phyloP scores from a whole-genome alignment of 1,284 basidiomycete species.

The Vanrija sp. region DNA sequence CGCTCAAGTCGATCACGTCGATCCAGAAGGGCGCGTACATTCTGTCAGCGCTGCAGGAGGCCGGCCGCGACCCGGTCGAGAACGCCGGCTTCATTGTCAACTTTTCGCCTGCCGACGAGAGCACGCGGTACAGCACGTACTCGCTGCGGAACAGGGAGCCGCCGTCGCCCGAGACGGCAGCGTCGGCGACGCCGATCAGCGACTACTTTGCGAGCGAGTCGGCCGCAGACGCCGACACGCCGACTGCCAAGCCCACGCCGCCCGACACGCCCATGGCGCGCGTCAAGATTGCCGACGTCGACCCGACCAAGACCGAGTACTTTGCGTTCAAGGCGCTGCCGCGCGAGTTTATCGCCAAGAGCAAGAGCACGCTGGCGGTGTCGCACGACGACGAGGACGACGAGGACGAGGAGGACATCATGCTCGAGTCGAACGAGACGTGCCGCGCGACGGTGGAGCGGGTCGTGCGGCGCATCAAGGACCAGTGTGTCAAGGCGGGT shows the following conservation, averaged over 20 bases:
- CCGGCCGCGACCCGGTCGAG: slow-evolving; percentile 74
- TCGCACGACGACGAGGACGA: slow-evolving; percentile 16
- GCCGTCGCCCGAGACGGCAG: not conserved
- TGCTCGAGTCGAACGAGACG: slow-evolving; percentile 61
- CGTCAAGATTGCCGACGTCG: slow-evolving; percentile 14
- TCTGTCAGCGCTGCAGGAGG: slow-evolving; percentile 81
- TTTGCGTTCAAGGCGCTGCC: slow-evolving; percentile 53
- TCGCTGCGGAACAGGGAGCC: slow-evolving; percentile 63
- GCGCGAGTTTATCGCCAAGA: slow-evolving; percentile 37
- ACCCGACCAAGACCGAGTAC: slow-evolving; percentile 33
- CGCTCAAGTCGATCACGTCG: slow-evolving; percentile 73
- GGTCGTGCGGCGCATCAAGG: slow-evolving; percentile 65
- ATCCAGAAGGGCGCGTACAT: slow-evolving; percentile 76
- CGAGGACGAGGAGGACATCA: slow-evolving; percentile 35
- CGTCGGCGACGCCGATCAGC: too few relatives aligned
- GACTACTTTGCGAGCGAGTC: not conserved
- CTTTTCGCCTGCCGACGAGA: slow-evolving; percentile 67
- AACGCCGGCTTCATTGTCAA: slow-evolving; percentile 78
- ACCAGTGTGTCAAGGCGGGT: slow-evolving; percentile 65
- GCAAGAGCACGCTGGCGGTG: slow-evolving; percentile 6
- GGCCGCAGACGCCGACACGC: not conserved
- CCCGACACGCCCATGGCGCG: slow-evolving; percentile 14
- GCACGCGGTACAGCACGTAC: slow-evolving; percentile 70
- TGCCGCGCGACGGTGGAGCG: slow-evolving; percentile 72
- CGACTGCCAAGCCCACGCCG: slow-evolving; percentile 5